Conservation (phyloP, 2,329 filamentous ascomycete genomes). For the Eutypella sp. region DNA sequence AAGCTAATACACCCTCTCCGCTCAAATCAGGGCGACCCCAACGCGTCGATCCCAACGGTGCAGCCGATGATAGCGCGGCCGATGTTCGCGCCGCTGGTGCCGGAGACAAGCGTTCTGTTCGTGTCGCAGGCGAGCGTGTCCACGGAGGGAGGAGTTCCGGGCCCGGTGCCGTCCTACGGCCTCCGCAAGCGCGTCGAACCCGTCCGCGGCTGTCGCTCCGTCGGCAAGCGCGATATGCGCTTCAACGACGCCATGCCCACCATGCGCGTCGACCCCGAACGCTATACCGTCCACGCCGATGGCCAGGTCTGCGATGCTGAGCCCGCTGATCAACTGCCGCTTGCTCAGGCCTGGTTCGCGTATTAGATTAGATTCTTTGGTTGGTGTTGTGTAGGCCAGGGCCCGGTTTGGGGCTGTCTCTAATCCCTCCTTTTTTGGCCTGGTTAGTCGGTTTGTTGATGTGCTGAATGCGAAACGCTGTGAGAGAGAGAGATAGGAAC, state of each 20-base stretch:
- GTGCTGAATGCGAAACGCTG: too few species aligned
- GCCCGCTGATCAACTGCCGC: conserved; percentile 64
- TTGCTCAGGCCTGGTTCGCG: conserved; percentile 73
- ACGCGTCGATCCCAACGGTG: conserved; percentile 81
- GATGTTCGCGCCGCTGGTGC: conserved; percentile 77
- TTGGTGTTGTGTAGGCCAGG: neutral
- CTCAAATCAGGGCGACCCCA: conserved; percentile 62
- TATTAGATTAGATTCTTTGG: conserved; percentile 44
- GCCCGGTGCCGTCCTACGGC: conserved; percentile 61
- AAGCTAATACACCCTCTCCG: neutral
- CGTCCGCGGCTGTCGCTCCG: conserved; percentile 67
- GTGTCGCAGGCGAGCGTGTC: conserved; percentile 70
- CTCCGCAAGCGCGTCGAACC: conserved; percentile 76
- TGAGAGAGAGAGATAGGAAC: too few species aligned
- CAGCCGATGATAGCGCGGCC: conserved; percentile 79
- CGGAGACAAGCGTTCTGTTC: conserved; percentile 71
- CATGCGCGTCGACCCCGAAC: conserved; percentile 91
- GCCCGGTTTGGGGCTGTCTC: too few species aligned
- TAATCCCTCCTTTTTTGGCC: too few species aligned
- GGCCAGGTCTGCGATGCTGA: conserved; percentile 68
- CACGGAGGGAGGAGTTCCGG: conserved; percentile 48
- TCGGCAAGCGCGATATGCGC: conserved; percentile 86
- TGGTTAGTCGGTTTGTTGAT: too few species aligned
- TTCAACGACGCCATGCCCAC: conserved; percentile 77
- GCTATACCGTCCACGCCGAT: conserved; percentile 82